phyloP scores from a whole-genome alignment of 192 early-diverging fungal genomes.

The Linnemannia hyalina region DNA sequence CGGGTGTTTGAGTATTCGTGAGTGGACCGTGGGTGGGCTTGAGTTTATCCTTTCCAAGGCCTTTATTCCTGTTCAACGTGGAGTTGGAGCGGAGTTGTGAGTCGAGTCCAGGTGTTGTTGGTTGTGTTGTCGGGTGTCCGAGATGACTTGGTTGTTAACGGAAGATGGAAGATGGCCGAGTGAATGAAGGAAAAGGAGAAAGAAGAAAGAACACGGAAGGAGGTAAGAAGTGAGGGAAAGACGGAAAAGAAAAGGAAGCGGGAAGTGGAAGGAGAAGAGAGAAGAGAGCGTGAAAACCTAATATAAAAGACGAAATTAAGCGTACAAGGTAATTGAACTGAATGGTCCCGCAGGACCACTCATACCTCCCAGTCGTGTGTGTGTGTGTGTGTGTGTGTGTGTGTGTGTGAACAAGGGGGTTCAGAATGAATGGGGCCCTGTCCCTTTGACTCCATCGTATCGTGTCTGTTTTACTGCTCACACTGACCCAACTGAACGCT shows the following conservation, averaged over 20 bases:
- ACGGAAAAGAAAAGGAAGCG: not conserved
- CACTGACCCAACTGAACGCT: not conserved
- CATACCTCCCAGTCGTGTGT: too few relatives aligned
- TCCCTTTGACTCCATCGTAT: too few relatives aligned
- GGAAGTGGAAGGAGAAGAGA: too few relatives aligned
- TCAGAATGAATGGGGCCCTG: too few relatives aligned
- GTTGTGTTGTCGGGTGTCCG: not conserved
- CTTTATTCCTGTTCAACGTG: not conserved
- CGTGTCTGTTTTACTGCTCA: not conserved
- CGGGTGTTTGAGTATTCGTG: not conserved
- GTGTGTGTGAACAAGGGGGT: too few relatives aligned
- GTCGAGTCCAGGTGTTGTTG: not conserved
- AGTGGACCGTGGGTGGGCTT: not conserved
- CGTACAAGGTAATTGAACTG: too few relatives aligned
- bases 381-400: too few relatives aligned
- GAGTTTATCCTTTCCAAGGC: not conserved
- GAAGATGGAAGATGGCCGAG: not conserved
- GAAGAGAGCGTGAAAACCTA: too few relatives aligned
- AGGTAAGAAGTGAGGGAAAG: not conserved
- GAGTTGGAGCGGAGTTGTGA: not conserved
- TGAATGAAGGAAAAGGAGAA: slow-evolving; percentile 5
- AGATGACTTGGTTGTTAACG: not conserved
- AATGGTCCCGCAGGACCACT: too few relatives aligned
- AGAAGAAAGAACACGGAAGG: not conserved
- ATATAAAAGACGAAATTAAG: too few relatives aligned